Evolutionary conservation across 768 basidiomycete species (phyloP).

Genomic region (Amyloporia xantha): DNA sequence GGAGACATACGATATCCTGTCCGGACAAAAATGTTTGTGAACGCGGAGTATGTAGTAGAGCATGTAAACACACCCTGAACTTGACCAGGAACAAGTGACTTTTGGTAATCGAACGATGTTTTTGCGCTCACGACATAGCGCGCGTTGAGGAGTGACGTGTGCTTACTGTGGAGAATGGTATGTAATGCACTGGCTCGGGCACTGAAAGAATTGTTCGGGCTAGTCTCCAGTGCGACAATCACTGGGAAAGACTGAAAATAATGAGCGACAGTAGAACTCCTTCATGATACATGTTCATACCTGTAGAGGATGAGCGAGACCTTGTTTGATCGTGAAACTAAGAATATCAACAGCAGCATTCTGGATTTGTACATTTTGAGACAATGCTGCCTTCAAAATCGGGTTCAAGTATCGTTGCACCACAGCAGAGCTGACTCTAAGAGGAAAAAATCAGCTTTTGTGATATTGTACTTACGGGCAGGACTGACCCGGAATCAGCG

Average conservation of each 20-base stretch:
- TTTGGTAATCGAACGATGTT: constrained; percentile 81
- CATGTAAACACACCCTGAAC: constrained; percentile 42
- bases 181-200: constrained; percentile 78
- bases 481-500: constrained; percentile 92
- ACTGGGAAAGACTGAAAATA: constrained; percentile 74
- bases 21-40: neutral
- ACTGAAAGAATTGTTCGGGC: constrained; percentile 50
- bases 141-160: constrained; percentile 82
- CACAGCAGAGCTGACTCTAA: constrained; percentile 90
- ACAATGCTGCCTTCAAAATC: constrained; percentile 77
- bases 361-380: constrained; percentile 65
- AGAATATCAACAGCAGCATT: constrained; percentile 84
- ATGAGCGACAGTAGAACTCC: neutral
- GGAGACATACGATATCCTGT: constrained; percentile 63
- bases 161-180: constrained; percentile 77
- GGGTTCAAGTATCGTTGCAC: constrained; percentile 86
- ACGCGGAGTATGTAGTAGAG: constrained; percentile 2
- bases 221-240: constrained; percentile 91
- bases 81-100: constrained; percentile 37
- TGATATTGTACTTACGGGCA: too few relatives aligned
- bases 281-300: constrained; percentile 32
- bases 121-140: constrained; percentile 77
- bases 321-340: constrained; percentile 90
- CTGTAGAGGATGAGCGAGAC: constrained; percentile 90
- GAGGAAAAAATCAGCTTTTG: too few relatives aligned